Base-by-base conservation (phyloP, 805 yeast genomes). In the Myxozyma monticola region DNA sequence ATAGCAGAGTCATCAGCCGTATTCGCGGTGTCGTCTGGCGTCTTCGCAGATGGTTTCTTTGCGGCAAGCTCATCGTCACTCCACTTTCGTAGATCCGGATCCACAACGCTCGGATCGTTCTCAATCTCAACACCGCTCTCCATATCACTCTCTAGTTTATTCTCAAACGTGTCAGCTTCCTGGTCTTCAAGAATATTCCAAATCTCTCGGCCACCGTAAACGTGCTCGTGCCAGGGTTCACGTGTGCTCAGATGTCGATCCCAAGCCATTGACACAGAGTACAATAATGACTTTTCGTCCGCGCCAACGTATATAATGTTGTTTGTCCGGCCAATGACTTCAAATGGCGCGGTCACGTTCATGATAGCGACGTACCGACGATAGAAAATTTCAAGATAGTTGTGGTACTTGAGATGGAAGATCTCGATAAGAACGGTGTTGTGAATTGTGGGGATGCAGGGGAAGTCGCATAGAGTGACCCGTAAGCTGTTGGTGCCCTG, bases 401-500 rank as follows among this genome's bases (percentile, higher is more conserved):
- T 40, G 10, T 24, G 22, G 22, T 42, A 45, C 45, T 53, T 53
- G 38, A 53, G 22, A 30, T 53, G 57, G 33, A 53, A 30, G 5
- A 53, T 37, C 35, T 53, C 49, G 31, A 53, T 39, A 18, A 45
- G 20, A 20, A 51, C 57, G 15, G 57, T 53, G 31, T 53, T 53
- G 42, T 53, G 56, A 26, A 53, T 53, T 9, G 57, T 53, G 12
- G 57, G 56, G 26, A 53, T 51, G 26, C 57, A 53, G 1, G 57
- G 57, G 37, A 53, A 53, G 22, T 53, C 42, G 42, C 57, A 53
- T 14, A 53, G 33, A 6, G 57, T 53, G n/a, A 53, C 57, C 12
- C 57, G 44, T 12, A 53, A 41, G 2, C 57, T 41, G 38, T 53
- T 53, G 6, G 57, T 42, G 9, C 42, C 57, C 34, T 53, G 57